A percentile compares a stretch with the other conserved stretches of the same genome.
Evolutionary conservation across 805 yeast species (phyloP).

Genomic region (baker's yeast (Saccharomyces cerevisiae)): DNA sequence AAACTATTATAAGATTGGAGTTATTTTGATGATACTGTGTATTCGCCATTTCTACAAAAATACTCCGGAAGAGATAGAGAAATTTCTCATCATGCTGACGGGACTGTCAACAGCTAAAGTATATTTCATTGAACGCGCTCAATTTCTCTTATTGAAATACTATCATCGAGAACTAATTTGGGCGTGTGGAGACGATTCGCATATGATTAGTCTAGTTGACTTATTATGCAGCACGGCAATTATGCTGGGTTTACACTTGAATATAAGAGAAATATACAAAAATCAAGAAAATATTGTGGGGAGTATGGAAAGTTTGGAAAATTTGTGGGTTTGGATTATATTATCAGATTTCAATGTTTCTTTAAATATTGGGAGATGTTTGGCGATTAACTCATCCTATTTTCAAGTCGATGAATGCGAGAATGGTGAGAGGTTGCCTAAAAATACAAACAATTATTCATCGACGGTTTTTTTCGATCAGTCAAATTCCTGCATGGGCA

Average conservation of each 20-base stretch:
- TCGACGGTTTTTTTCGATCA: neutral
- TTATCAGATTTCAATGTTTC: slow-evolving; percentile 21
- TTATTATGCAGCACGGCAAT: slow-evolving; percentile 13
- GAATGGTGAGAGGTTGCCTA: neutral
- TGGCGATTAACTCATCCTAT: slow-evolving; percentile 4
- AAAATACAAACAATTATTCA: neutral
- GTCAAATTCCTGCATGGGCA: slow-evolving; percentile 3
- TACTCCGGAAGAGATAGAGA: slow-evolving; percentile 15
- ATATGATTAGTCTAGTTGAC: slow-evolving; percentile 10
- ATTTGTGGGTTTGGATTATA: slow-evolving; percentile 22
- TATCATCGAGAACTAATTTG: neutral
- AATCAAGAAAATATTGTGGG: slow-evolving; percentile 16
- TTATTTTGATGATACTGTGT: slow-evolving; percentile 19
- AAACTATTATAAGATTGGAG: slow-evolving; percentile 25
- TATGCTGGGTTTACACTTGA: slow-evolving; percentile 20
- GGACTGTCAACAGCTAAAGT: slow-evolving; percentile 25
- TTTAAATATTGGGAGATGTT: slow-evolving; percentile 20
- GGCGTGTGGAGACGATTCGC: slow-evolving; percentile 22
- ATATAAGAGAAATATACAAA: slow-evolving; percentile 13
- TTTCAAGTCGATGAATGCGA: slow-evolving; percentile 7
- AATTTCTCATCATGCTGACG: slow-evolving; percentile 16
- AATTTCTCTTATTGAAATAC: slow-evolving; percentile 18
- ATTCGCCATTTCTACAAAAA: slow-evolving; percentile 10
- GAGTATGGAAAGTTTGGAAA: slow-evolving; percentile 13
- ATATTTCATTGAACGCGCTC: slow-evolving; percentile 24